Conservation (phyloP, 805 yeast species). For the Starmerella roubikii region DNA sequence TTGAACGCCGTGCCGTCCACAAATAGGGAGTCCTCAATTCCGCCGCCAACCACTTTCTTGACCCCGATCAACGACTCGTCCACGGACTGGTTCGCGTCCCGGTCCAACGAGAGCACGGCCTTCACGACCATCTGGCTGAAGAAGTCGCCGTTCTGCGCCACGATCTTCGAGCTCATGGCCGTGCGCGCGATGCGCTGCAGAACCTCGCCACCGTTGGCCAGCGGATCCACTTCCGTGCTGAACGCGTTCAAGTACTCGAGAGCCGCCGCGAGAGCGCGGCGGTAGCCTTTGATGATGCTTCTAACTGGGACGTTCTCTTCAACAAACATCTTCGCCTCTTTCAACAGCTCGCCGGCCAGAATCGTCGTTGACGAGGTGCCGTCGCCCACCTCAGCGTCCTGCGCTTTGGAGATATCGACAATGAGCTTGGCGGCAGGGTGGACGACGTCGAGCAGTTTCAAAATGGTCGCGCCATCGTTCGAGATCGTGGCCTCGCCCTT, state of each 20-base stretch:
- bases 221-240: slow-evolving; percentile 53
- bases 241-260: slow-evolving; percentile 58
- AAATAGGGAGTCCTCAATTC: slow-evolving; percentile 82
- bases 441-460: slow-evolving; percentile 81
- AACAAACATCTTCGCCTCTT: slow-evolving; percentile 77
- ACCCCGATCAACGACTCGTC: slow-evolving; percentile 88
- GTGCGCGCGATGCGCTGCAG: slow-evolving; percentile 89
- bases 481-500: slow-evolving; percentile 87
- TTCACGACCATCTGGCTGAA: slow-evolving; percentile 95
- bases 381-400: slow-evolving; percentile 97
- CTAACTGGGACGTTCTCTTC: slow-evolving; percentile 95
- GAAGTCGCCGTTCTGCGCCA: slow-evolving; percentile 72
- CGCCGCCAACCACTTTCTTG: slow-evolving; percentile 91
- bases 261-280: slow-evolving; percentile 69
- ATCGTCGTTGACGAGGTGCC: slow-evolving; percentile 97
- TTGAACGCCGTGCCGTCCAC: slow-evolving; percentile 94
- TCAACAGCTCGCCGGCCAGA: slow-evolving; percentile 75
- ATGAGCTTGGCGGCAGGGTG: slow-evolving; percentile 96
- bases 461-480: slow-evolving; percentile 95
- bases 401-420: slow-evolving; percentile 89
- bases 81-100: slow-evolving; percentile 36
- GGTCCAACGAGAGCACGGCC: slow-evolving; percentile 80
- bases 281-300: slow-evolving; percentile 72
- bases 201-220: slow-evolving; percentile 52
- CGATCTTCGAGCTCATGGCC: slow-evolving; percentile 92